A percentile compares a stretch with the other conserved stretches of the same genome.
Conservation (phyloP, 179 eudicot genomes). For the Nepenthes alata region DNA sequence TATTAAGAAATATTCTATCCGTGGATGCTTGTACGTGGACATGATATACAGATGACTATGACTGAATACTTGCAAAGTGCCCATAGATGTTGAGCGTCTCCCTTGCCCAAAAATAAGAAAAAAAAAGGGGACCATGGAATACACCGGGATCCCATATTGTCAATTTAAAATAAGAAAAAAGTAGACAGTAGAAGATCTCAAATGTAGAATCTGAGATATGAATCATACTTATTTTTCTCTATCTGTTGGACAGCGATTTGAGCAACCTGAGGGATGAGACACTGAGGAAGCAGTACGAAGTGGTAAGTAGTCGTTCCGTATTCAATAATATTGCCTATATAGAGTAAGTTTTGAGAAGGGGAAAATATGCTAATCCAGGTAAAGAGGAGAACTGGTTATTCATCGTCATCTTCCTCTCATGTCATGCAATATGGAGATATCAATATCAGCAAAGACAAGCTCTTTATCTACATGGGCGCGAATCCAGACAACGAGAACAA, state of each 20-base stretch:
- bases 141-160: too few species aligned
- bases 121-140: too few species aligned
- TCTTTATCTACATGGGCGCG: slow-evolving; percentile 36
- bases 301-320: slow-evolving; percentile 23
- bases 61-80: neutral
- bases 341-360: too few species aligned
- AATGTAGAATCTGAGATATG: too few species aligned
- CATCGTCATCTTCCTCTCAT: slow-evolving; percentile 45
- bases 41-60: neutral
- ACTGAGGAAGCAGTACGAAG: slow-evolving; percentile 41
- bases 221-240: neutral
- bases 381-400: slow-evolving; percentile 16
- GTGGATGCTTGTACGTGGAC: too few species aligned
- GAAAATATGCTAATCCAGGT: slow-evolving; percentile 12
- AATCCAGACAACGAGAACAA: neutral
- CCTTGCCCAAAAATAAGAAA: too few species aligned
- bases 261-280: slow-evolving; percentile 45
- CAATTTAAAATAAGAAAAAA: too few species aligned
- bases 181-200: too few species aligned
- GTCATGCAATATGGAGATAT: slow-evolving; percentile 68
- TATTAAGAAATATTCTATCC: too few species aligned
- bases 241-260: slow-evolving; percentile 31
- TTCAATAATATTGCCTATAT: neutral
- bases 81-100: neutral
- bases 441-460: slow-evolving; percentile 21